Conservation (phyloP, 495 filamentous ascomycete genomes). For the Bacidia gigantensis region DNA sequence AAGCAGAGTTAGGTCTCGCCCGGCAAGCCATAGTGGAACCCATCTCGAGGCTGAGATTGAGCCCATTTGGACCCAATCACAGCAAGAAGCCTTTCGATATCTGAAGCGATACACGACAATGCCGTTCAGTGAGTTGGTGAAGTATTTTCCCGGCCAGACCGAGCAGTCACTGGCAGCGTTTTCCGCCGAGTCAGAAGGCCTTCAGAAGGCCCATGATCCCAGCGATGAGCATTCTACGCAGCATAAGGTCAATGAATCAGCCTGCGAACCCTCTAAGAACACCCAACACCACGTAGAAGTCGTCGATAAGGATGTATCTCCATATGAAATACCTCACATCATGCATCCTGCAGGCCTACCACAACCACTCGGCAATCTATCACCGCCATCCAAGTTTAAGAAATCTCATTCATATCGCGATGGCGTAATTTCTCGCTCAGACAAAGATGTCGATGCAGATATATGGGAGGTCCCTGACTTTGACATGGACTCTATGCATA, state of each 20-base stretch:
- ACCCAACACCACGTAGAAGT: too few relatives aligned
- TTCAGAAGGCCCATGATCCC: neutral
- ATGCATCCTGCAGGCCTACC: too few relatives aligned
- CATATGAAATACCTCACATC: too few relatives aligned
- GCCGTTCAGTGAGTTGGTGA: neutral
- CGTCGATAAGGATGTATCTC: too few relatives aligned
- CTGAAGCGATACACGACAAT: conserved; percentile 1
- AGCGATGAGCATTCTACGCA: neutral
- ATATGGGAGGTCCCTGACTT: neutral
- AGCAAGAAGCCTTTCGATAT: conserved; percentile 6
- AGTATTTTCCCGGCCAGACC: conserved; percentile 6
- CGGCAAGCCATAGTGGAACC: neutral
- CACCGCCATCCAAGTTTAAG: too few relatives aligned
- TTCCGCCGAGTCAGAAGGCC: neutral
- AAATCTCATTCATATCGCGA: too few relatives aligned
- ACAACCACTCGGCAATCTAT: too few relatives aligned
- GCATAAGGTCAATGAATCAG: too few relatives aligned
- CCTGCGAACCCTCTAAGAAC: too few relatives aligned
- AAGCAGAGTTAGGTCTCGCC: neutral
- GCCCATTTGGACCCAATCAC: conserved; percentile 2
- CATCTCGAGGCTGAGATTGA: neutral
- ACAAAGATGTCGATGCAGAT: neutral
- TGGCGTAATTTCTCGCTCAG: too few relatives aligned
- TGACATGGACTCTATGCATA: neutral
- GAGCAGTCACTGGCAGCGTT: neutral